A percentile compares a stretch with the other conserved stretches of the same genome.
phyloP scores from a whole-genome alignment of 2,329 filamentous ascomycete species.

The Diaporthe amygdali region DNA sequence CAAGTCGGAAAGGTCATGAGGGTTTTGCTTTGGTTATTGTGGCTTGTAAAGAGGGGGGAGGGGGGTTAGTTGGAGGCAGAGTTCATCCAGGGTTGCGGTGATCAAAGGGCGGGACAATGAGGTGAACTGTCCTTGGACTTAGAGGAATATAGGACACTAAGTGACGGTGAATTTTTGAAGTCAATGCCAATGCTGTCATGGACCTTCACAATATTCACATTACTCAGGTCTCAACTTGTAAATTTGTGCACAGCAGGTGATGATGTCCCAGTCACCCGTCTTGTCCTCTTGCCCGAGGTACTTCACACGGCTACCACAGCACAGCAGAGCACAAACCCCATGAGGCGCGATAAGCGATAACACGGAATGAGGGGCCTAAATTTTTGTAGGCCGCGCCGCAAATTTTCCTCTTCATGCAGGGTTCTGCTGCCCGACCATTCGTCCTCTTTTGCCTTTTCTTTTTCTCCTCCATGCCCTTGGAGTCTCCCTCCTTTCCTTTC shows the following conservation, averaged over 20 bases:
- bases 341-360: background rate
- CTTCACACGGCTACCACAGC: background rate
- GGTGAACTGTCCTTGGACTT: background rate
- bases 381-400: background rate
- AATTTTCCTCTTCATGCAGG: slow-evolving; percentile 8
- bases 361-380: slow-evolving; percentile 7
- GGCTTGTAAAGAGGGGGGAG: background rate
- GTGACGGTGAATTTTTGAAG: too few relatives aligned
- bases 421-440: slow-evolving; percentile 15
- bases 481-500: slow-evolving; percentile 23
- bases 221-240: background rate
- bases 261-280: background rate
- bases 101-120: background rate
- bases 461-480: slow-evolving; percentile 26
- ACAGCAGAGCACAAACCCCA: background rate
- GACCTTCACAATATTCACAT: background rate
- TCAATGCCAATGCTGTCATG: background rate
- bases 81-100: background rate
- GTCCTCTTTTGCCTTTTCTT: slow-evolving; percentile 26
- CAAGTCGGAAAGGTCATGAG: background rate
- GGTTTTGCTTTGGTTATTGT: background rate
- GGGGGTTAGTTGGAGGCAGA: background rate
- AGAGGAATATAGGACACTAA: background rate
- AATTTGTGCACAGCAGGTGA: background rate
- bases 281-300: too few relatives aligned